Evolutionary conservation across 495 filamentous ascomycete genomes (phyloP), one percentile per base, ranked within the genome.

Genomic region (Tuber brumale): DNA sequence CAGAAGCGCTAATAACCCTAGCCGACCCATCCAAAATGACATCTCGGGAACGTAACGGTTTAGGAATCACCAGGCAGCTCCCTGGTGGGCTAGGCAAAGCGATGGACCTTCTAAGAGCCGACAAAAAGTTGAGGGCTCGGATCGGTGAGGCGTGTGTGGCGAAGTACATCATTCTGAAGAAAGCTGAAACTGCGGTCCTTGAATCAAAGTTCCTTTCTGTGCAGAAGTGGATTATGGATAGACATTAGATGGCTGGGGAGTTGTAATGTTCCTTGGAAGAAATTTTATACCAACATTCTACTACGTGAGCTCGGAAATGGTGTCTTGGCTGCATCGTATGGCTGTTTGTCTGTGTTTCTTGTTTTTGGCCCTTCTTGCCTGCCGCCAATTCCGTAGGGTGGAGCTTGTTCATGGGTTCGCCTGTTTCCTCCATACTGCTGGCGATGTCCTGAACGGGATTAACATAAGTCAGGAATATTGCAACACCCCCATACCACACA

Each of bases 161-260:
- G 73, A 86, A 88, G 69, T 92, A 92, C 77, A 78, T 88, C 19
- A 83, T 83, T 70, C 84, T 91, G 27, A 94, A 94, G 84, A 84
- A 86, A 71, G 87, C 82, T 35, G 89, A 91, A 83, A 76, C 85
- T 74, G 78, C 80, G n/a, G 69, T 89, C 70, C 77, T 90, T 75
- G 82, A 83, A 23, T 79, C 12, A 31, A 31, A 77, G 69, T 2
- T 2, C 1, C 86, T 89, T 84, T 80, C 81, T 0, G 78, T 14
- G 85, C 86, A 2, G 79, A 86, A 84, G 70, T 93, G 90, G 90
- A 76, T 92, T 45, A 83, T 92, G 66, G 90, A 92, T 82, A 84
- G 88, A 73, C 89, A 89, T 77, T 89, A 82, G 79, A 70, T 74
- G 43, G 31, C 18, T 73, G 37, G 61, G 71, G 2, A 69, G 73